Percentiles rank a stretch among this genome's conserved stretches.
phyloP scores from a whole-genome alignment of 768 basidiomycete species.

The Tephrocybe sp. region DNA sequence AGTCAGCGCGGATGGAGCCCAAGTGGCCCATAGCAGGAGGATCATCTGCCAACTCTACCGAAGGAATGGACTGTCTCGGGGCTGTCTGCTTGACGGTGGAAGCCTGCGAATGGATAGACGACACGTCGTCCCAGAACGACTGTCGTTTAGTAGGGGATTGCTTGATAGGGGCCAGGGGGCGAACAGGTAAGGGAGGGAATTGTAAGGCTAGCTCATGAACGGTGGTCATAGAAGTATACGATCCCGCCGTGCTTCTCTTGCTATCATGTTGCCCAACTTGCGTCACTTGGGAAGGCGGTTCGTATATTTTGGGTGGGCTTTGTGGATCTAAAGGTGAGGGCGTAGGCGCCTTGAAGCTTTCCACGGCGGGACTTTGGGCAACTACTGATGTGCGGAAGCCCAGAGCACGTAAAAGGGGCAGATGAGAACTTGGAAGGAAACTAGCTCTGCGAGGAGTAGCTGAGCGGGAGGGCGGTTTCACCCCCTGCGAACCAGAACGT shows the following conservation, averaged over 20 bases:
- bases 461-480: not conserved
- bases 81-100: not conserved
- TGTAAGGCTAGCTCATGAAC: constrained; percentile 50
- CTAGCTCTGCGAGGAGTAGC: not conserved
- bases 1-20: too few relatives aligned
- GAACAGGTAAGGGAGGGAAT: constrained; percentile 50
- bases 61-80: not conserved
- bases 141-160: not conserved
- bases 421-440: not conserved
- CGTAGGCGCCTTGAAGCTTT: not conserved
- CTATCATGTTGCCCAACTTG: constrained; percentile 7
- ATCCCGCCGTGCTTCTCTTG: constrained; percentile 25
- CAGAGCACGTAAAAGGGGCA: constrained; percentile 1
- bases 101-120: not conserved
- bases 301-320: not conserved
- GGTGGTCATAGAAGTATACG: constrained; percentile 38
- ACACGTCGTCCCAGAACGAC: constrained; percentile 10
- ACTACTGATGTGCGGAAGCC: not conserved
- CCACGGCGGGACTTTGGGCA: too few relatives aligned
- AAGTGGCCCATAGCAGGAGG: too few relatives aligned
- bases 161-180: constrained; percentile 20
- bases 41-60: too few relatives aligned
- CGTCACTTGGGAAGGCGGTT: not conserved
- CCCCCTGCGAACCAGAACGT: constrained; percentile 21
- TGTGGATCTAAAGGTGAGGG: not conserved